Percentiles rank a stretch among this genome's conserved stretches.
Conservation (phyloP, 345 rosid genomes). For the Nephelium lappaceum region DNA sequence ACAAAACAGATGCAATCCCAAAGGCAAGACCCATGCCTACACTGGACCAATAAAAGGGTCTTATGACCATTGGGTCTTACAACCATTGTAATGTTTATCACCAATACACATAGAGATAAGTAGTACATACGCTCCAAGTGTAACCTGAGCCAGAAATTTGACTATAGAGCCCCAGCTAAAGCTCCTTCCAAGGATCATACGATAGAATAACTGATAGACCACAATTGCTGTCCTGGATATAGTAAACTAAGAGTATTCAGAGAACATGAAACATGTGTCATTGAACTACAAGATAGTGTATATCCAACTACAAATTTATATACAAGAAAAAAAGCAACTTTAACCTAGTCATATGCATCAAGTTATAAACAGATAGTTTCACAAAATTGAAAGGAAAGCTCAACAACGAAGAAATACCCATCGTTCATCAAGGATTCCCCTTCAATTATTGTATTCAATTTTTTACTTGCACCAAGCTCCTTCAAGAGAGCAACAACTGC, state of each 20-base stretch:
- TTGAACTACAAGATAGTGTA: constrained; percentile 4
- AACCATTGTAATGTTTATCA: constrained; percentile 3
- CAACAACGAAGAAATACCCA: constrained; percentile 53
- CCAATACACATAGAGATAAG: constrained; percentile 7
- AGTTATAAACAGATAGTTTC: neutral
- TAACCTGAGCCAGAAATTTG: constrained; percentile 64
- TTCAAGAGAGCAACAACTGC: constrained; percentile 95
- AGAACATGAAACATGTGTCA: constrained; percentile 14
- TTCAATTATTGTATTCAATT: constrained; percentile 88
- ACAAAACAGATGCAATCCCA: constrained; percentile 84
- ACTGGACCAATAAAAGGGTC: constrained; percentile 52
- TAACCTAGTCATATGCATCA: constrained; percentile 8
- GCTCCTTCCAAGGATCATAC: constrained; percentile 75
- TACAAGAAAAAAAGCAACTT: constrained; percentile 7
- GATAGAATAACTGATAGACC: constrained; percentile 86
- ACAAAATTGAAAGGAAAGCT: constrained; percentile 10
- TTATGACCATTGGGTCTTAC: no score
- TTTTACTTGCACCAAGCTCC: constrained; percentile 99
- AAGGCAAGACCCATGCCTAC: constrained; percentile 90
- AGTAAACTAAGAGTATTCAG: constrained; percentile 19
- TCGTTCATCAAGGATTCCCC: constrained; percentile 99
- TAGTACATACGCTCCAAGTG: constrained; percentile 93
- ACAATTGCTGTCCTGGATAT: constrained; percentile 87
- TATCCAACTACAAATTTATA: neutral
- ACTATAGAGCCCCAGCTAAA: constrained; percentile 57